These are phyloP conservation scores for Recurvomyces mirabilis DNA, from an alignment of 495 filamentous ascomycete genomes.

Conservation along the genomic window DNA sequence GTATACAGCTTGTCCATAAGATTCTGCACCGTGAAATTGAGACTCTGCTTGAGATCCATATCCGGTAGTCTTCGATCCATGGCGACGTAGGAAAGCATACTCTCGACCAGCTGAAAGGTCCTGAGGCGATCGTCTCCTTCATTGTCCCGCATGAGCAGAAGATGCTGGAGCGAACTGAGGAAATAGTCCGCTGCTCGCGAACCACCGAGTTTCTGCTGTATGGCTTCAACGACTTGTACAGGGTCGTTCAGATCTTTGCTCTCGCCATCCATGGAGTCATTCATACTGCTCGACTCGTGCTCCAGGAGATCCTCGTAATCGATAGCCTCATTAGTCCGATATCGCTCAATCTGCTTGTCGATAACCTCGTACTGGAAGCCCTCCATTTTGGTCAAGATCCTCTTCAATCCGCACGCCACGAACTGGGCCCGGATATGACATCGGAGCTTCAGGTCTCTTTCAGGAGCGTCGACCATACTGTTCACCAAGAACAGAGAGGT, in stretches of 20 bases:
- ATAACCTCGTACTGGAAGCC: conserved; percentile 96
- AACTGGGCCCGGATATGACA: conserved; percentile 95
- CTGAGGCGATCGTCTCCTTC: conserved; percentile 83
- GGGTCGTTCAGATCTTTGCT: conserved; percentile 92
- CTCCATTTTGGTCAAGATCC: conserved; percentile 94
- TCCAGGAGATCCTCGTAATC: conserved; percentile 97
- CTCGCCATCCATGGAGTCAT: conserved; percentile 76
- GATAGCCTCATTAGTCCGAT: conserved; percentile 86
- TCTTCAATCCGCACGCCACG: conserved; percentile 87
- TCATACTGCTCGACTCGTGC: conserved; percentile 76
- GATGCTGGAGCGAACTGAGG: conserved; percentile 85
- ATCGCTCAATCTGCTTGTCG: conserved; percentile 94
- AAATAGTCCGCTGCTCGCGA: conserved; percentile 89
- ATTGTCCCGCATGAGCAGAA: conserved; percentile 86
- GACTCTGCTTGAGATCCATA: conserved; percentile 91
- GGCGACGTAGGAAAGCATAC: conserved; percentile 96
- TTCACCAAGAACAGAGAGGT: conserved; percentile 92
- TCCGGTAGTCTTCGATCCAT: conserved; percentile 95
- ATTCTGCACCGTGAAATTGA: conserved; percentile 95
- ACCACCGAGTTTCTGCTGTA: conserved; percentile 73
- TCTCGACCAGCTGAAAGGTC: conserved; percentile 96
- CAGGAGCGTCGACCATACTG: conserved; percentile 87
- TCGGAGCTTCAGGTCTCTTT: conserved; percentile 75
- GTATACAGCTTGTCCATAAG: conserved; percentile 91
- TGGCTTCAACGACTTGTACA: conserved; percentile 83